Evolutionary conservation across 441 rosid genomes (phyloP).

Genomic region (Viola pubescens): DNA sequence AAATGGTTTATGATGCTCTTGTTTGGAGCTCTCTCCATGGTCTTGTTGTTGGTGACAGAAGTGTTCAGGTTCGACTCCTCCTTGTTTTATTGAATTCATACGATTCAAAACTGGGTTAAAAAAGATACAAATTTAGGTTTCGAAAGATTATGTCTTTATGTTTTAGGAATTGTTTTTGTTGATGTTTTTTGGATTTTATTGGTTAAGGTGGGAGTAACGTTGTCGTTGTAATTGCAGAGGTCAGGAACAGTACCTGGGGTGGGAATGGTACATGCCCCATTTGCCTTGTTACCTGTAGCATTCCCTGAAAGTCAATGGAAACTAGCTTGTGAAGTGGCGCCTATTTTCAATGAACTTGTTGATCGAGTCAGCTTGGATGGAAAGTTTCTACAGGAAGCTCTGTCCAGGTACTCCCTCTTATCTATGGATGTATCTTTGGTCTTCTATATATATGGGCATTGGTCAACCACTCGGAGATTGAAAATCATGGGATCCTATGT

Average conservation of each 20-base stretch:
- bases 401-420: conserved; percentile 50
- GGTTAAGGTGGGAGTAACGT: conserved; percentile 10
- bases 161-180: no score
- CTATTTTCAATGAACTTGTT: conserved; percentile 82
- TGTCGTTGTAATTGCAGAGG: conserved; percentile 37
- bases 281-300: conserved; percentile 66
- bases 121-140: no score
- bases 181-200: neutral
- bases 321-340: conserved; percentile 86
- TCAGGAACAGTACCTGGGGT: conserved; percentile 90
- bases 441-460: neutral
- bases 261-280: conserved; percentile 85
- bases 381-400: conserved; percentile 67
- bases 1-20: conserved; percentile 81
- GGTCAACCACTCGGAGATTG: conserved; percentile 1
- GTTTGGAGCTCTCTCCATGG: conserved; percentile 97
- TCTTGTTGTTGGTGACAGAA: conserved; percentile 80
- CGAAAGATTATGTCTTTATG: no score
- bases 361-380: conserved; percentile 97
- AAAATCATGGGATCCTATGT: neutral
- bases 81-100: neutral
- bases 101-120: no score
- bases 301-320: conserved; percentile 74
- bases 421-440: neutral
- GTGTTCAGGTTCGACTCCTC: conserved; percentile 40